Conservation (phyloP, 495 filamentous ascomycete species). For the Penicillium paxilli region DNA sequence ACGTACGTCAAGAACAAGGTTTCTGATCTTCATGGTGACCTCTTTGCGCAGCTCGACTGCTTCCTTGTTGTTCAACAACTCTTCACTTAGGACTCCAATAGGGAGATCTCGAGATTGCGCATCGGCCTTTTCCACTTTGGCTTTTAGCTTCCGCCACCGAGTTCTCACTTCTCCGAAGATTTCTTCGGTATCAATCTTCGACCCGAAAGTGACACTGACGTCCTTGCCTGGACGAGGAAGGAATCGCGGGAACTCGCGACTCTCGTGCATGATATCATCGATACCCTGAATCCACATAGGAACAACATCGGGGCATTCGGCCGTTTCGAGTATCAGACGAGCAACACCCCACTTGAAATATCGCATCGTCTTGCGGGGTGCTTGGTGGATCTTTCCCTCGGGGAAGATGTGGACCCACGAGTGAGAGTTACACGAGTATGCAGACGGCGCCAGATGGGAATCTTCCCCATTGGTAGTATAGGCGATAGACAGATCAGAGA, state of each 20-base stretch:
- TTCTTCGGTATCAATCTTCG: slow-evolving; percentile 48
- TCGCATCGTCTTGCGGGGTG: slow-evolving; percentile 73
- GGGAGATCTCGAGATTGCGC: slow-evolving; percentile 36
- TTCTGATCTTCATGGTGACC: slow-evolving; percentile 72
- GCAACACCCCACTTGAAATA: slow-evolving; percentile 98
- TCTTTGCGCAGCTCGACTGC: slow-evolving; percentile 80
- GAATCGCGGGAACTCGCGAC: slow-evolving; percentile 75
- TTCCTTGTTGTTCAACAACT: slow-evolving; percentile 68
- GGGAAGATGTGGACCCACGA: slow-evolving; percentile 95
- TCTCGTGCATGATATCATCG: slow-evolving; percentile 81
- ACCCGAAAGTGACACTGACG: slow-evolving; percentile 70
- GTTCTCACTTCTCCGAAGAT: slow-evolving; percentile 64
- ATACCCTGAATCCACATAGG: slow-evolving; percentile 92
- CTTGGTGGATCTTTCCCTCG: slow-evolving; percentile 90
- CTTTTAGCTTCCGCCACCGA: slow-evolving; percentile 66
- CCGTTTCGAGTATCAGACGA: slow-evolving; percentile 82
- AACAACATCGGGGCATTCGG: slow-evolving; percentile 79
- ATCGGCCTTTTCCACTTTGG: slow-evolving; percentile 36
- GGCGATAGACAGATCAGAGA: slow-evolving; percentile 47
- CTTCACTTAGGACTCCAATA: slow-evolving; percentile 65
- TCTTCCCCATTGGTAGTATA: slow-evolving; percentile 56
- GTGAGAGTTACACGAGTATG: slow-evolving; percentile 62
- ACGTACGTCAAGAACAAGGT: slow-evolving; percentile 77
- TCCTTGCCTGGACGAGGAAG: slow-evolving; percentile 71
- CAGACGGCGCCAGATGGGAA: slow-evolving; percentile 54